A percentile compares a stretch with the other conserved stretches of the same genome.
Conservation (phyloP, 2,329 filamentous ascomycete genomes). For the Venturia aucupariae region DNA sequence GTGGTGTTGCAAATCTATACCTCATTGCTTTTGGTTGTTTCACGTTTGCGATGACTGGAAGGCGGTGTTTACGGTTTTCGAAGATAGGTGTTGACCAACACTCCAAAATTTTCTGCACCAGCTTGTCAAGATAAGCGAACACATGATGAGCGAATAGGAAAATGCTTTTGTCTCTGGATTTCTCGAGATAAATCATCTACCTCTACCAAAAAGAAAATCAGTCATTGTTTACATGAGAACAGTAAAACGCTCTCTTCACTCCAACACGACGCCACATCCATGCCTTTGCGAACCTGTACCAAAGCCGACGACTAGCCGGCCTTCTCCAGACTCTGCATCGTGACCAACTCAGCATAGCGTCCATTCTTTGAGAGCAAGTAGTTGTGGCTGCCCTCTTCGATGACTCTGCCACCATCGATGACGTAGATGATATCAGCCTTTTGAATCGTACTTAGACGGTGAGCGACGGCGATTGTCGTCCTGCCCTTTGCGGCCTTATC, state of each 20-base stretch:
- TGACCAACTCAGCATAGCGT: slow-evolving; percentile 69
- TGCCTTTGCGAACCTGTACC: no score
- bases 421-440: slow-evolving; percentile 93
- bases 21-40: no score
- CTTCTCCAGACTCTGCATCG: slow-evolving; percentile 67
- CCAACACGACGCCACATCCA: no score
- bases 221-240: background rate
- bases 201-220: background rate
- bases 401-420: slow-evolving; percentile 81
- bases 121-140: background rate
- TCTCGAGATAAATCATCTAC: background rate
- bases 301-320: background rate
- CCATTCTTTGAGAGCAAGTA: slow-evolving; percentile 42
- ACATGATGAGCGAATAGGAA: background rate
- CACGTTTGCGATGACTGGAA: no score
- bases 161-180: background rate
- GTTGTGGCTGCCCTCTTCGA: slow-evolving; percentile 79
- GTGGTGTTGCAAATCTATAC: no score
- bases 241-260: background rate
- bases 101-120: no score
- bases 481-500: slow-evolving; percentile 75
- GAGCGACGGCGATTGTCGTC: slow-evolving; percentile 92
- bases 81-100: no score
- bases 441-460: slow-evolving; percentile 85
- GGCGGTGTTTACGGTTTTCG: no score